These are phyloP conservation scores for Entophlyctis helioformis DNA, from an alignment of 192 early-diverging fungal genomes.

Conservation along the genomic window DNA sequence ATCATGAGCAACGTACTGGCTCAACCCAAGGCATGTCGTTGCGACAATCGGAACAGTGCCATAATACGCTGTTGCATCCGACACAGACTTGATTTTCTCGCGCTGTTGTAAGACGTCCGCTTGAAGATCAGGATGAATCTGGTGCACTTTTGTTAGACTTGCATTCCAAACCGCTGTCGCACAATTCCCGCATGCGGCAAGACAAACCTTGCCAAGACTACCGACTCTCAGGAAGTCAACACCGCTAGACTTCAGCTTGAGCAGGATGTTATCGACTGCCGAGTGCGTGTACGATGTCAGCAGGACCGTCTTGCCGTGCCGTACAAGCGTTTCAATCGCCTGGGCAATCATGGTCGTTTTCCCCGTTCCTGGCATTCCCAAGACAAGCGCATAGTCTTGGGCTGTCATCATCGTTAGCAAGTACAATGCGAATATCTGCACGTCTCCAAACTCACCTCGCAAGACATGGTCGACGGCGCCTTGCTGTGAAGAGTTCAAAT, in stretches of 20 bases:
- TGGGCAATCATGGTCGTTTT: constrained; percentile 84
- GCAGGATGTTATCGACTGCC: constrained; percentile 84
- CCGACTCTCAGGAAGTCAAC: constrained; percentile 71
- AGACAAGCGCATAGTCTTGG: constrained; percentile 76
- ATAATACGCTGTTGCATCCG: constrained; percentile 50
- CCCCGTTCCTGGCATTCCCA: constrained; percentile 97
- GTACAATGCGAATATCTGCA: no score
- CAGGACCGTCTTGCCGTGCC: constrained; percentile 61
- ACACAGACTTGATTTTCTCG: constrained; percentile 37
- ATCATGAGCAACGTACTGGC: constrained; percentile 42
- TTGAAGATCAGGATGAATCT: constrained; percentile 35
- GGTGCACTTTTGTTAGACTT: background rate
- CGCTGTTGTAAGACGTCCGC: constrained; percentile 11
- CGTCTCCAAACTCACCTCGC: constrained; percentile 12
- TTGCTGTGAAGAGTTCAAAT: constrained; percentile 63
- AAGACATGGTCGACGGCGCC: constrained; percentile 61
- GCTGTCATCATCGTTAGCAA: constrained; percentile 17
- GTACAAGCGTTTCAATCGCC: constrained; percentile 58
- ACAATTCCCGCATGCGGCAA: no score
- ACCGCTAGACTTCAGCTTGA: constrained; percentile 63
- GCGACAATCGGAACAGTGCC: constrained; percentile 57
- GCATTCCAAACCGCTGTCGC: no score
- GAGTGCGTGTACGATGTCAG: constrained; percentile 85
- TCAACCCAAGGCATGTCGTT: constrained; percentile 79
- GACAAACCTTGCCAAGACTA: constrained; percentile 14